phyloP scores from a whole-genome alignment of 805 yeast genomes.

The Kazachstania kunashirensis region DNA sequence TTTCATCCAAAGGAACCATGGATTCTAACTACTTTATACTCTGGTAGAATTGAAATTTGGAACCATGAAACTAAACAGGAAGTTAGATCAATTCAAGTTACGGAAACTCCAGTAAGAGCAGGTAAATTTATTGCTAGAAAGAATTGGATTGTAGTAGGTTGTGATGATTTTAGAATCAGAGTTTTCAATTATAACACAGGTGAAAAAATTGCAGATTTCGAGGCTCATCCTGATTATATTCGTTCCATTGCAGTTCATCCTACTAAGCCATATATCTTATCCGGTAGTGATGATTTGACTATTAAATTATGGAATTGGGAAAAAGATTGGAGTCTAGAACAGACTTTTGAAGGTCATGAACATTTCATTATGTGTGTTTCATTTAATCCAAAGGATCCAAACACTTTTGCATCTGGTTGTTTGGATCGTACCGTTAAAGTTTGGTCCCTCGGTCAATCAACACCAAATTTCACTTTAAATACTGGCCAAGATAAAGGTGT shows the following conservation, averaged over 20 bases:
- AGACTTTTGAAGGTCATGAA: conserved; percentile 88
- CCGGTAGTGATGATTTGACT: conserved; percentile 86
- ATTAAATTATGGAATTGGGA: conserved; percentile 98
- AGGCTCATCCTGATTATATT: conserved; percentile 96
- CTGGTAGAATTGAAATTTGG: conserved; percentile 82
- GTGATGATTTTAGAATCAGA: conserved; percentile 90
- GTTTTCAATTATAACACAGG: conserved; percentile 93
- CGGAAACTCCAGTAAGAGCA: conserved; percentile 93
- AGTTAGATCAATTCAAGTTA: conserved; percentile 84
- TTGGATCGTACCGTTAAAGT: conserved; percentile 92
- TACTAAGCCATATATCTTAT: conserved; percentile 75
- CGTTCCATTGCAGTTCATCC: conserved; percentile 93
- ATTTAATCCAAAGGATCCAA: conserved; percentile 95
- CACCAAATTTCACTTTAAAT: conserved; percentile 81
- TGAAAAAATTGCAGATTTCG: conserved; percentile 88
- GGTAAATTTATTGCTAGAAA: conserved; percentile 92
- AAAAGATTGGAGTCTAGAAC: conserved; percentile 79
- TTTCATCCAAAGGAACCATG: conserved; percentile 98
- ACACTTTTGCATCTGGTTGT: conserved; percentile 95
- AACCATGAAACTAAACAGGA: conserved; percentile 74
- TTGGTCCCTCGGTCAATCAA: conserved; percentile 84
- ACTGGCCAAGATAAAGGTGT: conserved; percentile 94
- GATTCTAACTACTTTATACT: conserved; percentile 83
- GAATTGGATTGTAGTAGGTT: conserved; percentile 93
- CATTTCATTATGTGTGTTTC: conserved; percentile 92